Evolutionary conservation across 2,329 filamentous ascomycete genomes (phyloP), one percentile per base, ranked within the genome.

Genomic region (Diaporthe velutina): DNA sequence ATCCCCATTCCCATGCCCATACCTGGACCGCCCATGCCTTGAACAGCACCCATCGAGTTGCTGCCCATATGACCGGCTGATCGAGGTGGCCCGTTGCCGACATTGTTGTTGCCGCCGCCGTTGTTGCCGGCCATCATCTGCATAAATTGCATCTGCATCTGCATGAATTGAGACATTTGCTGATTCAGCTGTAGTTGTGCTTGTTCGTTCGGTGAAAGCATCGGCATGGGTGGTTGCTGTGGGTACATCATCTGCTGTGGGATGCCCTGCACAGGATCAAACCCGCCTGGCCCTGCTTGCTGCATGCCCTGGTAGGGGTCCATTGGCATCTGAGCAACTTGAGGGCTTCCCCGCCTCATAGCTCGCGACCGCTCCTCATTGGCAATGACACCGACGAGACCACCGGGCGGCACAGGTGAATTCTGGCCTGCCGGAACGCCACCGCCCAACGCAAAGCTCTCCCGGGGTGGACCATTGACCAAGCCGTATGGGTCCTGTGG

Each of bases 101-200:
- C 64, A 45, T 58, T 28, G 52, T 75, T 78, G 22, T 35, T 50
- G 19, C n/a, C n/a, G n/a, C 15, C 52, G 40, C 76, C 77, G 76
- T 85, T 85, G 67, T 84, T 84, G 17, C 81, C 78, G 0, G 88
- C 87, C 89, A 95, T 94, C 91, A 95, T 93, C 80, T 96, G 93
- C 93, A 97, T 96, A 84, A 95, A 95, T 81, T 97, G 94, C 93
- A 97, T 96, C 82, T 98, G 95, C 93, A 97, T 95, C 81, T 95
- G 93, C 93, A 96, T 95, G 84, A 96, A 95, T 79, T 95, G 93
- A 73, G 91, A 90, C 94, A 96, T 96, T 80, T 96, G 93, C 80
- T 95, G 93, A 9, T 90, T 93, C 88, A 97, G 93, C 78, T 96
- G 92, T 55, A 96, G 88, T 79, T 96, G 94, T 38, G 92, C 92